Evolutionary conservation across 495 filamentous ascomycete genomes (phyloP).

Genomic region (Xylaria acuta): DNA sequence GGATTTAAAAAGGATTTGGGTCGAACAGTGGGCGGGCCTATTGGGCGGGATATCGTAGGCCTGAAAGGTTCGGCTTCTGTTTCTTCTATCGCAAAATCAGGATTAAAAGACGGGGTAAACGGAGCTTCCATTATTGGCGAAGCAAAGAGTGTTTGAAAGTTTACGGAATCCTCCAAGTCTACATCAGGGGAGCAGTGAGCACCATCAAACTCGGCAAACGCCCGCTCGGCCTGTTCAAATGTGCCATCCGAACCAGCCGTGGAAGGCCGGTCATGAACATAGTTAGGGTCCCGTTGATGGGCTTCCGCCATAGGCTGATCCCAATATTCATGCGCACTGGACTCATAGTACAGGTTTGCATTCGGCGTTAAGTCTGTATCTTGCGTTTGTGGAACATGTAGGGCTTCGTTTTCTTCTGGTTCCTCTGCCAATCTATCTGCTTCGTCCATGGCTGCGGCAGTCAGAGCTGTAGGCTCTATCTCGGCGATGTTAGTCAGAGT

Average conservation of each 20-base stretch:
- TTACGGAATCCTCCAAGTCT: conserved; percentile 41
- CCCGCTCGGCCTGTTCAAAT: conserved; percentile 67
- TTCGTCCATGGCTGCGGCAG: conserved; percentile 51
- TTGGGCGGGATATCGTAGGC: conserved; percentile 31
- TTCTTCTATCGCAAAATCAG: conserved; percentile 22
- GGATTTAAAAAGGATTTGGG: conserved; percentile 69
- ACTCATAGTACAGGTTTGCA: conserved; percentile 31
- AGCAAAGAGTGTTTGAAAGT: conserved; percentile 38
- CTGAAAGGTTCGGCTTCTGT: conserved; percentile 30
- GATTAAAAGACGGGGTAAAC: conserved; percentile 33
- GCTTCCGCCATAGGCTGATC: conserved; percentile 35
- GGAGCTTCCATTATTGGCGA: conserved; percentile 28
- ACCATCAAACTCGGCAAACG: conserved; percentile 94
- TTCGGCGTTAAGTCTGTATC: conserved; percentile 36
- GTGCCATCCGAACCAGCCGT: conserved; percentile 69
- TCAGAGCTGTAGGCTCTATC: conserved; percentile 52
- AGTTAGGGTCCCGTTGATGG: conserved; percentile 33
- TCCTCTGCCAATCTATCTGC: conserved; percentile 48
- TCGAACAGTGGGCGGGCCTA: conserved; percentile 46
- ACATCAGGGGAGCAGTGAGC: conserved; percentile 72
- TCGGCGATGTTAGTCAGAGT: conserved; percentile 55
- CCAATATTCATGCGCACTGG: conserved; percentile 37
- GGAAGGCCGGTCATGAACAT: conserved; percentile 40
- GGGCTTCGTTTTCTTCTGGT: conserved; percentile 41
- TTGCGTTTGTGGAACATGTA: conserved; percentile 31